phyloP scores from a whole-genome alignment of 208 protist species.

The Entamoeba histolytica region DNA sequence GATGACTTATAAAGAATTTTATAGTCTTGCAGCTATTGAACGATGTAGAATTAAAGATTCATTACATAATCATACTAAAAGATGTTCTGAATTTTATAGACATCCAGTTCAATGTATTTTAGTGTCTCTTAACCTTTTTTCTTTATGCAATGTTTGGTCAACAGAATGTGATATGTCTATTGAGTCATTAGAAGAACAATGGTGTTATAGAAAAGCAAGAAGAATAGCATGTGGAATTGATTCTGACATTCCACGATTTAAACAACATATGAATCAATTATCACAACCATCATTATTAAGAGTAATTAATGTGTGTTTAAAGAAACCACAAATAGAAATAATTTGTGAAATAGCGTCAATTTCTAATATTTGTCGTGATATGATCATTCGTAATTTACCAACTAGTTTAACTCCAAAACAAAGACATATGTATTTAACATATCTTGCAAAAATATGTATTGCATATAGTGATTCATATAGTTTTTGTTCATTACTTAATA shows the following conservation, averaged over 20 bases:
- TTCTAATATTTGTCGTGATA: background rate
- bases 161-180: background rate
- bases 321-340: background rate
- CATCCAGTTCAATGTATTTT: background rate
- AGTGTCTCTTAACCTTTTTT: background rate
- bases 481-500: background rate
- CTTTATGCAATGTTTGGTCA: background rate
- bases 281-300: background rate
- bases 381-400: background rate
- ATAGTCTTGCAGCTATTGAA: background rate
- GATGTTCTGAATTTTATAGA: background rate
- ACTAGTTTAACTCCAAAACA: background rate
- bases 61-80: background rate
- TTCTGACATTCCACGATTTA: background rate
- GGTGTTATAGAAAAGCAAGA: background rate
- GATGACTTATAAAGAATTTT: background rate
- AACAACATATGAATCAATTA: background rate
- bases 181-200: background rate
- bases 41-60: background rate
- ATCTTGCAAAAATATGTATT: background rate
- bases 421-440: background rate
- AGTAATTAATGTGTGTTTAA: background rate
- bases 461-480: background rate
- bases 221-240: background rate
- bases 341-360: background rate